Evolutionary conservation across 148 eudicot species (phyloP).

Genomic region (Chenopodium album): DNA sequence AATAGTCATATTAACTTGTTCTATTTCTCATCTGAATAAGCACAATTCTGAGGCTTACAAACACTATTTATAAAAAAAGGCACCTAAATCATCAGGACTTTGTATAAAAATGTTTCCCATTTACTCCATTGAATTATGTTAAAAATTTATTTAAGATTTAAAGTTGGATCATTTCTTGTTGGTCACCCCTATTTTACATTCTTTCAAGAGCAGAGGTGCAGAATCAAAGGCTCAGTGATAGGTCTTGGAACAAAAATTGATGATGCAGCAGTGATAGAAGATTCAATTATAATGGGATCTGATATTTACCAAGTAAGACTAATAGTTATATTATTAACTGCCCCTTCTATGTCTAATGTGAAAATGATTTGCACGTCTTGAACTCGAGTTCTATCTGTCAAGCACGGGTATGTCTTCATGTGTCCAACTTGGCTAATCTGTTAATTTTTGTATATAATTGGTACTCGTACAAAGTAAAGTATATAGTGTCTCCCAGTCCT

Average conservation of each 20-base stretch:
- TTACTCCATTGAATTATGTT: too few species aligned
- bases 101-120: too few species aligned
- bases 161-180: constrained; percentile 9
- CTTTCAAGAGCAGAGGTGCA: constrained; percentile 58
- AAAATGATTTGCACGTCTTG: too few species aligned
- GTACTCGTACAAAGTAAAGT: too few species aligned
- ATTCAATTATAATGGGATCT: constrained; percentile 77
- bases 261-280: constrained; percentile 58
- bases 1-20: neutral
- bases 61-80: too few species aligned
- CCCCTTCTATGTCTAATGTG: neutral
- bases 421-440: too few species aligned
- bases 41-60: neutral
- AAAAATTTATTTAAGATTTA: too few species aligned
- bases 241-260: constrained; percentile 62
- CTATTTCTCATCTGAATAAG: too few species aligned
- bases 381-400: too few species aligned
- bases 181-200: neutral
- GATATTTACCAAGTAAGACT: constrained; percentile 63
- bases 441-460: too few species aligned
- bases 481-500: too few species aligned
- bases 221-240: constrained; percentile 59
- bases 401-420: too few species aligned
- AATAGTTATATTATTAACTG: neutral
- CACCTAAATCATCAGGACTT: neutral